These are phyloP conservation scores for Leishmania arabica DNA, from an alignment of 208 protist species.

Conservation along the genomic window DNA sequence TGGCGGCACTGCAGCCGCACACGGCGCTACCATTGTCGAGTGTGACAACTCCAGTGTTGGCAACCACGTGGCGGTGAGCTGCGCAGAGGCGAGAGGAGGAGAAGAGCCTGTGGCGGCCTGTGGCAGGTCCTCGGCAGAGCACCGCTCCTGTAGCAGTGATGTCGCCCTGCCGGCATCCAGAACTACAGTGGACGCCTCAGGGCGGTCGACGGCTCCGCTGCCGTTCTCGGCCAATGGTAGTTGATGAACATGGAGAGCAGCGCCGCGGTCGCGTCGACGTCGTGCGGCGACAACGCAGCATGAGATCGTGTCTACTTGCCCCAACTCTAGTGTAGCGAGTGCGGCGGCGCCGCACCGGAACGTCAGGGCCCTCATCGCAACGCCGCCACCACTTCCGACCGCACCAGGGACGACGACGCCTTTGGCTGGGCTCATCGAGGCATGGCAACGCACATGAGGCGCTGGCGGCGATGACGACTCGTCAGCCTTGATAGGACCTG, in stretches of 20 bases:
- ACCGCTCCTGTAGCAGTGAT: constrained; percentile 8
- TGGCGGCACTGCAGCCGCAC: not conserved
- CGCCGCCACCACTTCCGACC: constrained; percentile 7
- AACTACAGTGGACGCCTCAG: not conserved
- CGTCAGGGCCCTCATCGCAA: constrained; percentile 10
- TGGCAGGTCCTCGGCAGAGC: not conserved
- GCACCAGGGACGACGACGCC: not conserved
- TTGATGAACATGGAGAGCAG: not conserved
- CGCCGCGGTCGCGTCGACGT: not conserved
- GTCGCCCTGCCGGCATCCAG: constrained; percentile 2
- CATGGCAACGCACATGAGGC: not conserved
- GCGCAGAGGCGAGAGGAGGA: not conserved
- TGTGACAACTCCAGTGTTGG: not conserved
- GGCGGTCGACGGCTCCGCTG: not conserved
- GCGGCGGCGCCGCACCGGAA: constrained; percentile 8
- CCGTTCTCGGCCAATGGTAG: not conserved
- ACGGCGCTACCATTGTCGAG: not conserved
- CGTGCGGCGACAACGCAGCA: constrained; percentile 11
- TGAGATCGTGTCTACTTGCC: not conserved
- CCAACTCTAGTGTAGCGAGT: constrained; percentile 5
- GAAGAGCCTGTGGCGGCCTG: not conserved
- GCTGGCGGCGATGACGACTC: not conserved
- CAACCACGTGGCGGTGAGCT: constrained; percentile 2
- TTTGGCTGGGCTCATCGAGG: not conserved
- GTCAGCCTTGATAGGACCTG: not conserved